These are phyloP conservation scores for Calocybe cyanea DNA, from an alignment of 768 basidiomycete genomes.

Conservation along the genomic window DNA sequence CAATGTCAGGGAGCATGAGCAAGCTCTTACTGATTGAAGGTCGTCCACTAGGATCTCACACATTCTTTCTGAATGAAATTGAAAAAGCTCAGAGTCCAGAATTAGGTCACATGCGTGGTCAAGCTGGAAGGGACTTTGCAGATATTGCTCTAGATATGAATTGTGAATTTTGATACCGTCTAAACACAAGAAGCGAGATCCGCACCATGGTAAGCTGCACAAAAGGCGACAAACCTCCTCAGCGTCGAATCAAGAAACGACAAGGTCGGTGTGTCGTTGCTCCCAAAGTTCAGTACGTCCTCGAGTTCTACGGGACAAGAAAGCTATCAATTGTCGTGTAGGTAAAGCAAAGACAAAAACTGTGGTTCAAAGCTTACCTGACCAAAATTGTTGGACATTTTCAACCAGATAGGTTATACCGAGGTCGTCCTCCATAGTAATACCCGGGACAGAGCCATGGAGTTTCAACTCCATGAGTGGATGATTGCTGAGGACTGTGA, in stretches of 20 bases:
- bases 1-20: conserved; percentile 8
- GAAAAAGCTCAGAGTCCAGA: conserved; percentile 81
- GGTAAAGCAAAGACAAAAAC: background rate
- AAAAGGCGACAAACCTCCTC: conserved; percentile 71
- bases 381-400: conserved; percentile 87
- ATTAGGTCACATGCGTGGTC: conserved; percentile 78
- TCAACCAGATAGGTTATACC: conserved; percentile 82
- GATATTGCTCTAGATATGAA: conserved; percentile 60
- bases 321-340: background rate
- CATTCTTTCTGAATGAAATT: conserved; percentile 91
- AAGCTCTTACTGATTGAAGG: conserved; percentile 52
- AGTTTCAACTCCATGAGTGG: conserved; percentile 23
- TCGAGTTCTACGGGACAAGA: conserved; percentile 66
- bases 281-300: conserved; percentile 68
- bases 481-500: background rate
- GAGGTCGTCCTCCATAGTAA: conserved; percentile 62
- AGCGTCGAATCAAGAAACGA: conserved; percentile 75
- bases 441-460: conserved; percentile 23
- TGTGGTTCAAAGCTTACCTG: conserved; percentile 48
- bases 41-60: conserved; percentile 73
- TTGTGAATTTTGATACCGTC: too few relatives aligned
- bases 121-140: conserved; percentile 79
- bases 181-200: conserved; percentile 4
- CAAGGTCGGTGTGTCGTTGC: conserved; percentile 60
- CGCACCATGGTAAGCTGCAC: conserved; percentile 84